Evolutionary conservation across 2,329 filamentous ascomycete genomes (phyloP).

Genomic region (Didymellaceae sp.): DNA sequence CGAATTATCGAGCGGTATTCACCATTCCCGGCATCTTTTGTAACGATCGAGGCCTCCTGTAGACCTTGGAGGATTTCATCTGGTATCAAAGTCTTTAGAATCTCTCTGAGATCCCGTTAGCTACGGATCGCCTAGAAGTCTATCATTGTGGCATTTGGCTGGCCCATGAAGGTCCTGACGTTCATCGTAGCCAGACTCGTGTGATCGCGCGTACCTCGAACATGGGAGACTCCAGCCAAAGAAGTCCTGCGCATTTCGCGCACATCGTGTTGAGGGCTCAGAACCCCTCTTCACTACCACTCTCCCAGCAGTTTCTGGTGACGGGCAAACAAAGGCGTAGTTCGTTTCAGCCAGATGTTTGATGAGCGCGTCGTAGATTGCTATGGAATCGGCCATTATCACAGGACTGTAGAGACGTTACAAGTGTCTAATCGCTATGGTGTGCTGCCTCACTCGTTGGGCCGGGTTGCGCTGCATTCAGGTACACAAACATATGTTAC

Average conservation of each 20-base stretch:
- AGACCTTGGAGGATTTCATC: constrained; percentile 21
- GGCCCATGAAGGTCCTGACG: neutral
- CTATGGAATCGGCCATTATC: constrained; percentile 18
- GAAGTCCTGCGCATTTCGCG: constrained; percentile 27
- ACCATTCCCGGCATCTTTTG: neutral
- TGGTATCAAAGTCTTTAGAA: constrained; percentile 22
- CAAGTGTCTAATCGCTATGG: neutral
- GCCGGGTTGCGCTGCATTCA: neutral
- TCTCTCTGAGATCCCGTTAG: constrained; percentile 15
- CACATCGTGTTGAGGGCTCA: constrained; percentile 18
- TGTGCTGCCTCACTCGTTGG: neutral
- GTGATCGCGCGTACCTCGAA: constrained; percentile 18
- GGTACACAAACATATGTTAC: constrained; percentile 6
- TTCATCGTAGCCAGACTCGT: neutral
- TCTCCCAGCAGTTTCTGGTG: constrained; percentile 29
- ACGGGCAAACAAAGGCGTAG: constrained; percentile 30
- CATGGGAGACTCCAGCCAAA: constrained; percentile 33
- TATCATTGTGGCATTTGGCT: neutral
- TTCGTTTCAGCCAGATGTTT: constrained; percentile 20
- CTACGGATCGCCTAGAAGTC: neutral
- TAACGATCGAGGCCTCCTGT: constrained; percentile 16
- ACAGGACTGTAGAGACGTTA: neutral
- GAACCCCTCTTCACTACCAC: constrained; percentile 25
- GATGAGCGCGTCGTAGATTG: constrained; percentile 21
- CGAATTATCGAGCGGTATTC: constrained; percentile 27